Base-by-base conservation (phyloP, 345 rosid species). In the Litchi chinensis region DNA sequence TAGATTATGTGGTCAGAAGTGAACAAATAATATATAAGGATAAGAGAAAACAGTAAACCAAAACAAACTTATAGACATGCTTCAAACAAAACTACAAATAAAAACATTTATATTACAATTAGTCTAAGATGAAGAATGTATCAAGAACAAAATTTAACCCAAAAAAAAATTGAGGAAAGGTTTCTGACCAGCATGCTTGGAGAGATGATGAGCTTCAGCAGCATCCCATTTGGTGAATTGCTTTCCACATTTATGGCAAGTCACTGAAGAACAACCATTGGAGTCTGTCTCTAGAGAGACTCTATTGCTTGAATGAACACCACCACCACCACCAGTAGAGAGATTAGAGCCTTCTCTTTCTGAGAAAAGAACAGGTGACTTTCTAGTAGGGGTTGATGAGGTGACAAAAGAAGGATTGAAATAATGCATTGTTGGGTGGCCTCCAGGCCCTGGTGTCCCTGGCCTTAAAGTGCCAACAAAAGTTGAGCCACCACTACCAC, bases 161-260 rank as follows among this genome's bases (percentile, higher is more conserved):
- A 67, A 10, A 39, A 24, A 41, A 54, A 15, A 1, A 62, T 40
- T 16, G 19, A 50, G 21, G 28, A 60, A 43, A n/a, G 66, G n/a
- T 56, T 56, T 44, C 76, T 82, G 81, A 96, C 99, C 97, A 69
- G 99, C 99, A 85, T 96, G 99, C 85, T 91, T 96, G 41, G 98
- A 96, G 76, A 96, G 96, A 89, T 96, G 97, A 80, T 96, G 99
- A 19, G 91, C 90, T 88, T 96, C 99, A 70, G 99, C 98, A 79
- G 92, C 97, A 81, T 94, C 99, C 88, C 91, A 88, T 88, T 92
- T 96, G 81, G 66, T 90, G 76, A 96, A 96, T 75, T 91, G 97
- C 81, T 96, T 94, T 68, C 98, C 99, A 80, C 99, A 96, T 87
- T 94, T 96, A 77, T 96, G 99, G 79, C 99, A 96, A 80, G 93